Evolutionary conservation across 2,329 filamentous ascomycete species (phyloP), one percentile per base, ranked within the genome.

Genomic region (Aspergillus caelatus): DNA sequence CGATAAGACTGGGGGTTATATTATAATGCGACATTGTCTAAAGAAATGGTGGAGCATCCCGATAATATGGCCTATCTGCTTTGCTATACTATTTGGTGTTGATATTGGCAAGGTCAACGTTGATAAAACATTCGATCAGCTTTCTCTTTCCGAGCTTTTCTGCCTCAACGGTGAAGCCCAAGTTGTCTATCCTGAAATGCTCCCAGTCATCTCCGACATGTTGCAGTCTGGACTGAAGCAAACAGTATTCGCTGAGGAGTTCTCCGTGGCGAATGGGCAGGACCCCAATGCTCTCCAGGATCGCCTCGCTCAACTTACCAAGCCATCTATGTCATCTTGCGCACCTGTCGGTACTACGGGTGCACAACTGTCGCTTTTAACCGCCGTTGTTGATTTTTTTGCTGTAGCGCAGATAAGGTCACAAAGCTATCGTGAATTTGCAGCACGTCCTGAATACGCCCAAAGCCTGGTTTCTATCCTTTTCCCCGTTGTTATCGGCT

Each of bases 11-110:
- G 92, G 93, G 34, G 96, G 96, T 1, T 97, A 97, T 75, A 84
- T 85, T 39, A 91, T 97, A 65, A 90, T 98, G 87, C 91, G 91
- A 43, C 86, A 91, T 71, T 87, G 92, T 36, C 80, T 99, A 4
- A 93, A 90, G 72, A 84, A 89, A 71, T 97, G 94, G 88, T 99
- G 95, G 94, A 89, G 92, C 71, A 86, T 93, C 19, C 87, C 93
- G 2, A 87, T 88, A 0, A 79, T 98, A 30, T 98, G 95, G 95
- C 89, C 90, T 0, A 89, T 95, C 50, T 93, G 91, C 73, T 92
- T 99, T 77, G 89, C 92, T 59, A 91, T 98, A 26, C 79, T 99
- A 2, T 97, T 99, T 72, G 93, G 92, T 0, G 85, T 88, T 48
- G 93, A 97, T 72, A 87, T 96, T 53, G 89, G 88, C 2, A 87